These are phyloP conservation scores for Phytophthora kernoviae DNA, from an alignment of 352 stramenopile genomes.

Conservation along the genomic window DNA sequence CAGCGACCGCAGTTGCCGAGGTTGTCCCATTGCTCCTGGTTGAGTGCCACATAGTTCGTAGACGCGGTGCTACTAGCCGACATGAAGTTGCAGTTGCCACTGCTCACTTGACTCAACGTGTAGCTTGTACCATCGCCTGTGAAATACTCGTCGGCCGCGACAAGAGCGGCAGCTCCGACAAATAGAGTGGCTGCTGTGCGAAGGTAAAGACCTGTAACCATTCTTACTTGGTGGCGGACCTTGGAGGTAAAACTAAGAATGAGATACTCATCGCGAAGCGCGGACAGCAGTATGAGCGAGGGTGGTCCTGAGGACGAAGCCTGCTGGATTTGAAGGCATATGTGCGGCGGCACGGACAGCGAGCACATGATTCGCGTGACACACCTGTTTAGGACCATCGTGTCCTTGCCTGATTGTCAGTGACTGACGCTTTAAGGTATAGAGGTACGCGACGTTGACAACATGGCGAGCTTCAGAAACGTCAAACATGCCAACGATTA, in stretches of 20 bases:
- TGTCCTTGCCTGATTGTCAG: background rate
- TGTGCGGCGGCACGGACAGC: slow-evolving; percentile 24
- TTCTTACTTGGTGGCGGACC: slow-evolving; percentile 3
- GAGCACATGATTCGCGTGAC: slow-evolving; percentile 20
- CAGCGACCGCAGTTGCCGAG: slow-evolving; percentile 62
- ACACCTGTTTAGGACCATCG: background rate
- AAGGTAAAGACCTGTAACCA: slow-evolving; percentile 25
- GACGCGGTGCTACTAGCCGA: slow-evolving; percentile 44
- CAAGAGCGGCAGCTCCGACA: slow-evolving; percentile 4
- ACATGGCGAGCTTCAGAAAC: slow-evolving; percentile 1
- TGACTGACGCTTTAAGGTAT: background rate
- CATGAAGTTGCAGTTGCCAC: slow-evolving; percentile 65
- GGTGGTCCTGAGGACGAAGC: slow-evolving; percentile 4
- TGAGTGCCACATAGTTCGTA: slow-evolving; percentile 76
- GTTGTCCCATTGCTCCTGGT: slow-evolving; percentile 61
- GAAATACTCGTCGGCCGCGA: slow-evolving; percentile 35
- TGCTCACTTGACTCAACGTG: slow-evolving; percentile 36
- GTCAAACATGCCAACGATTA: background rate
- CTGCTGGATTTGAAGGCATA: slow-evolving; percentile 16
- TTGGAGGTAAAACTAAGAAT: slow-evolving; percentile 27
- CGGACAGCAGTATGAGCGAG: slow-evolving; percentile 11
- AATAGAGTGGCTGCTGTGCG: slow-evolving; percentile 10
- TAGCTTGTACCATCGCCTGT: slow-evolving; percentile 53
- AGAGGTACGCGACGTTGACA: background rate
- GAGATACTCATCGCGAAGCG: slow-evolving; percentile 10